Evolutionary conservation across 2,329 filamentous ascomycete genomes (phyloP), one percentile per base, ranked within the genome.

Genomic region (Colletotrichum liriopes): DNA sequence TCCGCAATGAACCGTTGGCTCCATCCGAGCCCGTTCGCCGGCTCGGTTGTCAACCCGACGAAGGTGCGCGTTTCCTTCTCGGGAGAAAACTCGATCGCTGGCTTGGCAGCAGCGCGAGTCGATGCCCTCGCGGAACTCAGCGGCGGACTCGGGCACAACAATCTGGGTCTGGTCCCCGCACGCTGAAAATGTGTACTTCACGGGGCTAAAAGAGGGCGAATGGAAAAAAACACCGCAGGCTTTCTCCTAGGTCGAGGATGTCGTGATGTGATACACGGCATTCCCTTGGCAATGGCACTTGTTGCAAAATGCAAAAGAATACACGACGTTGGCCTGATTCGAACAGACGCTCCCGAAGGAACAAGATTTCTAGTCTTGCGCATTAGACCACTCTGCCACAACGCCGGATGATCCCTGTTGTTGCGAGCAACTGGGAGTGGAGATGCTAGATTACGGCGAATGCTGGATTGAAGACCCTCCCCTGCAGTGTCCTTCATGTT

Each of bases 351-450:
- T 67, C 65, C 65, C 65, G 56, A 67, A 67, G 65, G 65, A 67
- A 67, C 65, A 67, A 67, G 65, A 67, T 67, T 67, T 67, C 65
- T 67, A 67, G 65, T 67, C 65, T 67, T 67, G 65, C 65, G 65
- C 65, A 67, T 67, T 67, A 67, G 65, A 67, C 65, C 65, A 67
- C 56, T 67, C 65, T 67, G 65, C 65, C 65, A 67, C 65, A 67
- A 67, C 65, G 65, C 65, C 65, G n/a, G 39, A 55, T 5, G 11
- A 67, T 55, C 65, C 65, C 65, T 67, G 65, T 47, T 55, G 18
- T 4, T 7, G 1, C 5, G 5, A n/a, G 6, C 20, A 20, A 45
- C 47, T 29, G 23, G 39, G 18, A 29, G 65, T 55, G 58, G 47
- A 47, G 39, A 47, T 60, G n/a, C 0, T 16, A 3, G 7, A 12